These are phyloP conservation scores for Fraxinus anomala DNA, from an alignment of 257 asterid species.

Conservation along the genomic window DNA sequence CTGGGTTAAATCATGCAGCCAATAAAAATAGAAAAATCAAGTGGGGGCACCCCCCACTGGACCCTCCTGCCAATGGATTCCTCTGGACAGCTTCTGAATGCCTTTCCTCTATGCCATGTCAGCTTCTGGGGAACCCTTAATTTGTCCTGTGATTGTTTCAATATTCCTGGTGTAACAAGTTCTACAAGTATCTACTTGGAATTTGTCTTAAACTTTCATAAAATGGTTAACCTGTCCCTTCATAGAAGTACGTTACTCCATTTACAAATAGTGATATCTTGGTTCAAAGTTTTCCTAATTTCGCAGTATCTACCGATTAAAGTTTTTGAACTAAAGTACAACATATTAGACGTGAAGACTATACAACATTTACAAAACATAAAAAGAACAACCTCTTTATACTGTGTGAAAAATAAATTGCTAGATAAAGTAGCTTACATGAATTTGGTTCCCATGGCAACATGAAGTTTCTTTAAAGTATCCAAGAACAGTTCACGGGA, in stretches of 20 bases:
- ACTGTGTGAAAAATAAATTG: slow-evolving; percentile 4
- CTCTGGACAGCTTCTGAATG: not conserved
- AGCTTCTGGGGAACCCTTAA: not conserved
- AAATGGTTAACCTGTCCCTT: not conserved
- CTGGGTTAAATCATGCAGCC: not conserved
- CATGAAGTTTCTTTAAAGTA: slow-evolving; percentile 72
- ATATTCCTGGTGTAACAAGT: not conserved
- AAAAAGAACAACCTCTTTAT: not conserved
- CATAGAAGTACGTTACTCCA: not conserved
- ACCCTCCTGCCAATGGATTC: not conserved
- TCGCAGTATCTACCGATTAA: not conserved
- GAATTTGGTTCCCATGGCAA: slow-evolving; percentile 79
- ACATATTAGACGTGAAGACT: not conserved
- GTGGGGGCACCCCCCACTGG: no score
- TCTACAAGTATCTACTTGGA: not conserved
- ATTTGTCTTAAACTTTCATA: not conserved
- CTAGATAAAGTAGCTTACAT: slow-evolving; percentile 48
- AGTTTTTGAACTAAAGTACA: not conserved
- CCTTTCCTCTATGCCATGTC: not conserved
- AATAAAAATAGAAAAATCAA: not conserved
- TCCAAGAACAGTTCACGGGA: slow-evolving; percentile 55
- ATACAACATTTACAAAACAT: not conserved
- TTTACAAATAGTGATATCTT: not conserved
- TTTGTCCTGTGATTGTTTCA: not conserved
- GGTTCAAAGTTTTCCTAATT: not conserved